Evolutionary conservation across 352 stramenopile species (phyloP).

Genomic region (Globisporangium heterothallicum): DNA sequence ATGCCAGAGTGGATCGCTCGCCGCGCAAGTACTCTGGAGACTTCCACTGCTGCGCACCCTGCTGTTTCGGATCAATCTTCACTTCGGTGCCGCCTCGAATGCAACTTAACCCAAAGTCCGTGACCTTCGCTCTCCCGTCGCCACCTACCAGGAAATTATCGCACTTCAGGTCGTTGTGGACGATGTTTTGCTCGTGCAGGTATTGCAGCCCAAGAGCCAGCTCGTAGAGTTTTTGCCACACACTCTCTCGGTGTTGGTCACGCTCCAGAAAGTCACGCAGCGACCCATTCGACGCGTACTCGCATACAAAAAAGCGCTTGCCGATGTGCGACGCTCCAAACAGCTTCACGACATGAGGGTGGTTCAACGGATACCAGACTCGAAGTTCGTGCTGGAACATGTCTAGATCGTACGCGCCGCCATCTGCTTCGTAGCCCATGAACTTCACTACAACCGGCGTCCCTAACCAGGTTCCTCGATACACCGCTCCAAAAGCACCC

Average conservation of each 20-base stretch:
- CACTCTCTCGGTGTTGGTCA: background rate
- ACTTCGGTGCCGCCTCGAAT: background rate
- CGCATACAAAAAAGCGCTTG: constrained; percentile 13
- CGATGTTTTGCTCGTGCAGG: constrained; percentile 1
- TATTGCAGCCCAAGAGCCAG: constrained; percentile 29
- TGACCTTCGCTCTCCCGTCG: constrained; percentile 11
- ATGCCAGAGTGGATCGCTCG: constrained; percentile 3
- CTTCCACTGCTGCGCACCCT: constrained; percentile 12
- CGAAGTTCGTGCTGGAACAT: constrained; percentile 14
- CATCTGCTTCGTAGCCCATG: background rate
- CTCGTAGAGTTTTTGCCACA: constrained; percentile 1
- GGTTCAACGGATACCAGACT: constrained; percentile 13
- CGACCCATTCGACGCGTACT: constrained; percentile 1
- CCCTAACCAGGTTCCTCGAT: background rate
- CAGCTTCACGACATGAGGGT: constrained; percentile 16
- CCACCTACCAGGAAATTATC: constrained; percentile 28
- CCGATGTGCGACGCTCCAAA: constrained; percentile 19
- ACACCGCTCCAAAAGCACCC: constrained; percentile 3
- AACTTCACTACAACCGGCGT: constrained; percentile 15
- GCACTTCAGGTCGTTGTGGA: background rate
- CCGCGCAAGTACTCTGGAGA: constrained; percentile 6
- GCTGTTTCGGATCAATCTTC: background rate
- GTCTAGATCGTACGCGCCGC: background rate
- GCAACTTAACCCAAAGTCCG: constrained; percentile 19
- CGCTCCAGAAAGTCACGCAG: background rate